Conservation (phyloP, 2,329 filamentous ascomycete species). For the Apiospora marii region DNA sequence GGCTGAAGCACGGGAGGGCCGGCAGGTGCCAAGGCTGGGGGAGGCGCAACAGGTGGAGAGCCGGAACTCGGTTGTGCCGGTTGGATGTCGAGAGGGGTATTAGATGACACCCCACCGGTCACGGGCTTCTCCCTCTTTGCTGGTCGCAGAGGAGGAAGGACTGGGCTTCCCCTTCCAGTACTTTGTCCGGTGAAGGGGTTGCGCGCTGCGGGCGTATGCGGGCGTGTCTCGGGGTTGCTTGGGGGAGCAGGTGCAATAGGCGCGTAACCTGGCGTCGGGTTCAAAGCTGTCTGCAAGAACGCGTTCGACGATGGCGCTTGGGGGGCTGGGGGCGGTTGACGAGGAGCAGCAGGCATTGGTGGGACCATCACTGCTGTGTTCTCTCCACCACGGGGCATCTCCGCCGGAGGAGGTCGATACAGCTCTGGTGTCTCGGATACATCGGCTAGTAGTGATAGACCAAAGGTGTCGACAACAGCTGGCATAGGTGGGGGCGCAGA, state of each 20-base stretch:
- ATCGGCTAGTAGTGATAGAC: constrained; percentile 44
- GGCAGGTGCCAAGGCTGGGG: constrained; percentile 7
- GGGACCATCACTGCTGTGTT: constrained; percentile 41
- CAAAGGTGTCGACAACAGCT: constrained; percentile 33
- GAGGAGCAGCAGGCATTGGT: constrained; percentile 20
- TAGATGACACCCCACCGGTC: neutral
- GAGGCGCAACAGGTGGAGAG: neutral
- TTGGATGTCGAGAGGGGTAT: constrained; percentile 28
- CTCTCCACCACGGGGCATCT: constrained; percentile 16
- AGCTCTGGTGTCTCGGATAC: constrained; percentile 35
- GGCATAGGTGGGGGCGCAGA: constrained; percentile 30
- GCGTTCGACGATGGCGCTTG: constrained; percentile 37
- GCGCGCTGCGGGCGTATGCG: constrained; percentile 33
- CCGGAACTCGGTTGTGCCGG: constrained; percentile 25
- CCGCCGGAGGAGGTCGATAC: constrained; percentile 24
- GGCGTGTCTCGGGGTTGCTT: constrained; percentile 36
- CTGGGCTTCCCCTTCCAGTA: constrained; percentile 41
- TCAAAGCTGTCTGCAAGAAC: constrained; percentile 49
- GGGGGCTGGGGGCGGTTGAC: constrained; percentile 23
- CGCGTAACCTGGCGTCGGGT: constrained; percentile 40
- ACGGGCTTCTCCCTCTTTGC: constrained; percentile 37
- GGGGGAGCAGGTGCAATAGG: constrained; percentile 41
- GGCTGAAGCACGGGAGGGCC: constrained; percentile 31
- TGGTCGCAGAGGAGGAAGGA: constrained; percentile 47
- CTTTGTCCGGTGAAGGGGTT: constrained; percentile 45